These are phyloP conservation scores for Pythium insidiosum DNA, from an alignment of 352 stramenopile species.

Conservation along the genomic window DNA sequence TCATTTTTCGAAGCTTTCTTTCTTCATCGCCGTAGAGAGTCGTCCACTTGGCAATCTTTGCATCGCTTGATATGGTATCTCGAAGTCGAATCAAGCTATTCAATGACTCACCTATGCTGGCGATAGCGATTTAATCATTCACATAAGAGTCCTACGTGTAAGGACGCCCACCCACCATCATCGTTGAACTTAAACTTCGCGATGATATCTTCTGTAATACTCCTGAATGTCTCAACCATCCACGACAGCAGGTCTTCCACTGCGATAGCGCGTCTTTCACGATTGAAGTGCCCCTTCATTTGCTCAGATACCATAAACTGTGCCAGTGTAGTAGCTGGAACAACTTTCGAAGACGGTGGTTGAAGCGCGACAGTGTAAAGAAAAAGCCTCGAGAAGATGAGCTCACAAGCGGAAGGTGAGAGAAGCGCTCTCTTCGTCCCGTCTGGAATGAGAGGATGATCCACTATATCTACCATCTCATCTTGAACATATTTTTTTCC, in stretches of 20 bases:
- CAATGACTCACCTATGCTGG: conserved; percentile 51
- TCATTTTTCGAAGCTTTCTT: conserved; percentile 35
- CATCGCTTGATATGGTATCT: conserved; percentile 58
- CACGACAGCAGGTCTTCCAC: conserved; percentile 38
- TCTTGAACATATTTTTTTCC: conserved; percentile 32
- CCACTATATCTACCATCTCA: conserved; percentile 8
- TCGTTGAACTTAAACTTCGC: conserved; percentile 81
- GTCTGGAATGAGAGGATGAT: conserved; percentile 44
- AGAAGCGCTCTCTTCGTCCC: conserved; percentile 48
- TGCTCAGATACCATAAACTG: conserved; percentile 32
- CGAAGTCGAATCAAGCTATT: conserved; percentile 51
- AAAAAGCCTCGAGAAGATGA: conserved; percentile 36
- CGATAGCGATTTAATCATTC: no score
- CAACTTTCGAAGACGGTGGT: no score
- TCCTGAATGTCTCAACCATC: conserved; percentile 36
- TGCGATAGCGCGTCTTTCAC: conserved; percentile 1
- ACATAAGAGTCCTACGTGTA: no score
- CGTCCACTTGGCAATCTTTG: conserved; percentile 38
- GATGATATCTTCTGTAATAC: conserved; percentile 62
- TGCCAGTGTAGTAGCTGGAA: no score
- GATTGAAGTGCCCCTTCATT: conserved; percentile 15
- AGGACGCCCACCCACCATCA: conserved; percentile 33
- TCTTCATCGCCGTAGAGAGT: conserved; percentile 38
- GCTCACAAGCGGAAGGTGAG: conserved; percentile 28
- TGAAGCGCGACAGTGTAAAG: conserved; percentile 7